Conservation (phyloP, 2,329 filamentous ascomycete genomes). For the Sporothrix euskadiensis region DNA sequence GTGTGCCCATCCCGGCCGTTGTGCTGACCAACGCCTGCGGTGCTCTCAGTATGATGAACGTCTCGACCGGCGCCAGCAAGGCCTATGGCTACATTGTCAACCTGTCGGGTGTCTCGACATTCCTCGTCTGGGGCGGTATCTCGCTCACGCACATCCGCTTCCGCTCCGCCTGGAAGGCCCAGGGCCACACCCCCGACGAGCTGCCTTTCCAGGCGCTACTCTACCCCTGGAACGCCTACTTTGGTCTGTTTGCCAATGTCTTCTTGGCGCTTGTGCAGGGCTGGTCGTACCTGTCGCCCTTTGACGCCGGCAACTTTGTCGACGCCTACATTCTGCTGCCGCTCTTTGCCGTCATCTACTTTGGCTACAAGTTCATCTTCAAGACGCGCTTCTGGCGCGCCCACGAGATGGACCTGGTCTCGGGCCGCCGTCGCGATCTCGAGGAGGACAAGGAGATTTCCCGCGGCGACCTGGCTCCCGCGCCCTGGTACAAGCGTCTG, state of each 20-base stretch:
- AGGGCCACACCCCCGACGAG: slow-evolving; percentile 56
- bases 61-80: slow-evolving; percentile 64
- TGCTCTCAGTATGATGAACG: slow-evolving; percentile 72
- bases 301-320: slow-evolving; percentile 60
- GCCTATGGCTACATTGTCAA: slow-evolving; percentile 72
- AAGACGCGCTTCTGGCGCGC: slow-evolving; percentile 53
- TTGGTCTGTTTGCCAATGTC: slow-evolving; percentile 57
- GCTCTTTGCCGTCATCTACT: slow-evolving; percentile 59
- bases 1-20: slow-evolving; percentile 62
- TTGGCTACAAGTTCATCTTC: slow-evolving; percentile 56
- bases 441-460: slow-evolving; percentile 47
- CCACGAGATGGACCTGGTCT: slow-evolving; percentile 58
- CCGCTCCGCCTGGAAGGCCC: slow-evolving; percentile 60
- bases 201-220: slow-evolving; percentile 57
- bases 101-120: slow-evolving; percentile 68
- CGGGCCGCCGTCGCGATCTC: slow-evolving; percentile 56
- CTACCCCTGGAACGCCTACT: slow-evolving; percentile 62
- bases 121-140: slow-evolving; percentile 71
- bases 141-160: slow-evolving; percentile 72
- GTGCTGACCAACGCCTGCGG: slow-evolving; percentile 70
- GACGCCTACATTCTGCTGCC: slow-evolving; percentile 64
- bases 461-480: slow-evolving; percentile 34
- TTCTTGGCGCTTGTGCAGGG: slow-evolving; percentile 63
- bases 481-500: slow-evolving; percentile 48
- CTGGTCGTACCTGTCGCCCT: slow-evolving; percentile 61